A percentile compares a stretch with the other conserved stretches of the same genome.
These are phyloP conservation scores for Cladophialophora carrionii DNA, from an alignment of 2,329 filamentous ascomycete species.

Conservation along the genomic window DNA sequence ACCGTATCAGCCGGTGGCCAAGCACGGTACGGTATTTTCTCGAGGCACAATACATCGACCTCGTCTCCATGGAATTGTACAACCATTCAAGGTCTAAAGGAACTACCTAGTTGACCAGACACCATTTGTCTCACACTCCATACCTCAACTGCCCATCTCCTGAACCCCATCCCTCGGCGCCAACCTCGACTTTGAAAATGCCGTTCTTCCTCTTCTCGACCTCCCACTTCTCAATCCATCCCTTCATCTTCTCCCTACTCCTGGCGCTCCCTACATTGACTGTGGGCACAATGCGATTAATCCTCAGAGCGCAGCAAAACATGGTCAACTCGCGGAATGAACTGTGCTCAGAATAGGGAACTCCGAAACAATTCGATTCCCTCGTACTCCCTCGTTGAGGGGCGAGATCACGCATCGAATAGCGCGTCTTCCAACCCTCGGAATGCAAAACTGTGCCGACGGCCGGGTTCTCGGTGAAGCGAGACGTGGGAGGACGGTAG, in stretches of 20 bases:
- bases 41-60: not conserved
- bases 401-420: constrained; percentile 70
- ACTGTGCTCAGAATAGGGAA: constrained; percentile 94
- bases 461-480: constrained; percentile 64
- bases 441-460: constrained; percentile 68
- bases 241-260: constrained; percentile 67
- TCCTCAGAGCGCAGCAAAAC: constrained; percentile 84
- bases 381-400: constrained; percentile 82
- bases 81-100: not conserved
- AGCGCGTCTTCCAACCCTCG: constrained; percentile 74
- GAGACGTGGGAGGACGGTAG: constrained; percentile 72
- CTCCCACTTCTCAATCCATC: constrained; percentile 67
- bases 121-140: constrained; percentile 20
- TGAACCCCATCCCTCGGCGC: constrained; percentile 38
- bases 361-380: constrained; percentile 85
- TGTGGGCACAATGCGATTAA: constrained; percentile 89
- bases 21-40: not conserved
- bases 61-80: not conserved
- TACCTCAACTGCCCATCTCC: constrained; percentile 36
- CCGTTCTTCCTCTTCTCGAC: constrained; percentile 65
- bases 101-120: not conserved
- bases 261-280: constrained; percentile 77
- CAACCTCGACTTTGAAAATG: constrained; percentile 54
- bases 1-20: not conserved
- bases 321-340: constrained; percentile 92